Base-by-base conservation (phyloP, 805 yeast species). In the Candida corydali region DNA sequence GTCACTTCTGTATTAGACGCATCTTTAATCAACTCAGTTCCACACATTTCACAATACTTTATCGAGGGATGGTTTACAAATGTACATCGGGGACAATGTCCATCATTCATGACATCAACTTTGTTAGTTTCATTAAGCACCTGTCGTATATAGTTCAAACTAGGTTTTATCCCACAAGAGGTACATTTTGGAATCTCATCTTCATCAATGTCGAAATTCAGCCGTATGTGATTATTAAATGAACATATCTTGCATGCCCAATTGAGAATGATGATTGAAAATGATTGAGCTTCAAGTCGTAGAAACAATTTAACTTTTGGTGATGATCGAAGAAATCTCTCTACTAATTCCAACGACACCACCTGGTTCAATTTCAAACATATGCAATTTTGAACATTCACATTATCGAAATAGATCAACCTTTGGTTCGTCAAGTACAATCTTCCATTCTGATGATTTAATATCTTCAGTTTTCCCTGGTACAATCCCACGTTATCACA, bases 181-280 rank as follows among this genome's bases (percentile, higher is more conserved):
- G 49, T 54, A 43, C 73, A 68, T 36, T 47, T 45, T 7, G 69
- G 69, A n/a, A 54, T 31, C 10, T 47, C 46, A n/a, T 45, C 40
- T 14, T 41, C 26, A 15, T 41, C 43, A 16, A 50, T 23, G 29
- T 56, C 54, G 12, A 44, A 40, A 8, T 44, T 43, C 10, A 45
- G 31, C 7, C 41, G 26, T 17, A 57, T 42, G 30, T 51, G 57
- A 50, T 87, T 86, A 17, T 80, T 67, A 52, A 69, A 84, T n/a
- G 78, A 76, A 57, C 98, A 91, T 3, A 93, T 89, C n/a, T 83
- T 82, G 55, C 98, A 91, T 1, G 73, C 71, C 98, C 98, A 91
- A 20, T 69, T 63, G n/a, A 44, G 28, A 10, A 26, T 23, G 26
- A 32, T 14, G 12, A 17, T 12, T 26, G 25, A 16, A 7, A 8